phyloP scores from a whole-genome alignment of 2,329 filamentous ascomycete species.

The Orbilia oligospora region DNA sequence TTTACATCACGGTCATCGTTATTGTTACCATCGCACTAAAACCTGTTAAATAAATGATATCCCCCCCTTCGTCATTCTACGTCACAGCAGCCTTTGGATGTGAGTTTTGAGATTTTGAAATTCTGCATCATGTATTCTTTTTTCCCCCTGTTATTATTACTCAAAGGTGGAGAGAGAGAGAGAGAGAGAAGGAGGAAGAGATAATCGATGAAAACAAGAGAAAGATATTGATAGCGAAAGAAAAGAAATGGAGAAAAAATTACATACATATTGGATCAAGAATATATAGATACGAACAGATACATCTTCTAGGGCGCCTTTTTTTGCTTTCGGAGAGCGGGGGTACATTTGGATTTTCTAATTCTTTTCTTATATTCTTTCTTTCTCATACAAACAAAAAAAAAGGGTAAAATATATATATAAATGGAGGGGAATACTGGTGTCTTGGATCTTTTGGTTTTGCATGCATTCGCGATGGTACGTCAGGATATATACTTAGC shows the following conservation, averaged over 20 bases:
- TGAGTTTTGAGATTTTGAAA: not conserved
- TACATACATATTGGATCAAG: too few species aligned
- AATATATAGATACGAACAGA: not conserved
- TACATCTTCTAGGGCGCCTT: not conserved
- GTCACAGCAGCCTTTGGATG: not conserved
- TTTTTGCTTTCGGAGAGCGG: not conserved
- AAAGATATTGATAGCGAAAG: conserved; percentile 9
- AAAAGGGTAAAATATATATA: not conserved
- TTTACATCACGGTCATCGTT: not conserved
- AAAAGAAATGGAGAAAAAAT: not conserved
- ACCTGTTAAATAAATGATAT: conserved; percentile 34
- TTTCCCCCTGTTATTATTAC: not conserved
- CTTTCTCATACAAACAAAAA: too few species aligned
- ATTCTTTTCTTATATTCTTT: not conserved
- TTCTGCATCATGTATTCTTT: not conserved
- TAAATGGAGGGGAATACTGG: not conserved
- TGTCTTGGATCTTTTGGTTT: not conserved
- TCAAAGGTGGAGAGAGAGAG: not conserved
- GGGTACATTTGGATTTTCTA: not conserved
- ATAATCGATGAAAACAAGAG: not conserved
- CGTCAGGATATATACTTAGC: not conserved
- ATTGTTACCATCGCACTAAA: conserved; percentile 4
- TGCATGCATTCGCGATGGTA: not conserved
- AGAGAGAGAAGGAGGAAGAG: not conserved
- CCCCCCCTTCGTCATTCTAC: not conserved